Percentiles rank a stretch among this genome's conserved stretches.
phyloP scores from a whole-genome alignment of 2,329 filamentous ascomycete species.

The Colletotrichum truncatum region DNA sequence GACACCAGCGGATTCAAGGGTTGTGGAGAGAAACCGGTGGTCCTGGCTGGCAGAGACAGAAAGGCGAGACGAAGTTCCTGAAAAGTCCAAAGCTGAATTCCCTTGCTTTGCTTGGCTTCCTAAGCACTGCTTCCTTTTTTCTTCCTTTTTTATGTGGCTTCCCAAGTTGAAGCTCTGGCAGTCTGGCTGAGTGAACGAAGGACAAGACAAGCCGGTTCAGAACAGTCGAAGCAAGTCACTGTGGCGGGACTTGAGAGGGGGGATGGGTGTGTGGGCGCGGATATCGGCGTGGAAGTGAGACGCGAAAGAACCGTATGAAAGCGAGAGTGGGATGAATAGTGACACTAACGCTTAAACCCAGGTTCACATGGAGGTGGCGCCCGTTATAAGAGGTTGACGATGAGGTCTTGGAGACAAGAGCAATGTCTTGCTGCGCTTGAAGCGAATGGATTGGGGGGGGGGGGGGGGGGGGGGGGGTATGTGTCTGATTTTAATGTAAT shows the following conservation, averaged over 20 bases:
- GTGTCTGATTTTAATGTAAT: background rate
- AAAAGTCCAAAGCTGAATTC: constrained; percentile 26
- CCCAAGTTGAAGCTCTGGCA: background rate
- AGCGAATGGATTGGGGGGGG: background rate
- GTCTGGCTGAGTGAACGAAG: background rate
- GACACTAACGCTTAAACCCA: constrained; percentile 12
- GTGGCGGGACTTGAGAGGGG: background rate
- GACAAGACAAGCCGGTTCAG: background rate
- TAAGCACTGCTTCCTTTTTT: constrained; percentile 12
- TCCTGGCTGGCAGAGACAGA: background rate
- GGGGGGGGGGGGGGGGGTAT: background rate
- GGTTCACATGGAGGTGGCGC: constrained; percentile 13
- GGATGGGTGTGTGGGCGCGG: constrained; percentile 6
- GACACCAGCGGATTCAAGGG: background rate
- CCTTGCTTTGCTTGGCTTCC: constrained; percentile 28
- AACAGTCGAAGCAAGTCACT: background rate
- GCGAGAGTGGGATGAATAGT: constrained; percentile 11
- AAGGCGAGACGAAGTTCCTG: background rate
- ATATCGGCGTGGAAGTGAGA: constrained; percentile 13
- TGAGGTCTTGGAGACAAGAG: background rate
- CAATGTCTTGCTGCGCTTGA: background rate
- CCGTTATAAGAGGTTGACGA: constrained; percentile 16
- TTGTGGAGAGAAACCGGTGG: background rate
- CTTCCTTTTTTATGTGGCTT: background rate
- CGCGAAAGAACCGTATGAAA: constrained; percentile 11